Evolutionary conservation across 2,329 filamentous ascomycete genomes (phyloP).

Genomic region (Monosporascus cannonballus): DNA sequence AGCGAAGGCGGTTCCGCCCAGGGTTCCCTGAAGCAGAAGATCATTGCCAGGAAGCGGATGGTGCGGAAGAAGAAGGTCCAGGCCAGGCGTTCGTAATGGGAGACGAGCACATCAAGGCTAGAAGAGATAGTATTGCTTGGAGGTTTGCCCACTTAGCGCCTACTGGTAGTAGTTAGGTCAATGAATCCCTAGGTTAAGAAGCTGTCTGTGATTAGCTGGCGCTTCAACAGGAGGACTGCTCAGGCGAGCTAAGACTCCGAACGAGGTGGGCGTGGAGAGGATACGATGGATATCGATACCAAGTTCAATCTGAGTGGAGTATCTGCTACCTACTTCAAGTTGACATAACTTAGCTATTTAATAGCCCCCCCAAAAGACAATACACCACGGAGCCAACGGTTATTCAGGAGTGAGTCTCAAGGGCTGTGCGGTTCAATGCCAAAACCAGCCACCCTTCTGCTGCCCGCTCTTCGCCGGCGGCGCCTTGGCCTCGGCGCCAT

Average conservation of each 20-base stretch:
- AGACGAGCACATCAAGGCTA: too few relatives aligned
- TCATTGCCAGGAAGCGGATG: constrained; percentile 81
- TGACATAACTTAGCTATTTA: constrained; percentile 1
- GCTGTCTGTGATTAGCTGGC: too few relatives aligned
- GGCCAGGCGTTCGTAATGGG: constrained; percentile 22
- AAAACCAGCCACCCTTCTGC: constrained; percentile 14
- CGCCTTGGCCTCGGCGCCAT: not conserved
- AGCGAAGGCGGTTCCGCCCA: constrained; percentile 22
- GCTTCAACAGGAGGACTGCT: too few relatives aligned
- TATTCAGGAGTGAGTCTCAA: too few relatives aligned
- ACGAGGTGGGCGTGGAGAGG: too few relatives aligned
- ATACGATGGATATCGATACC: not conserved
- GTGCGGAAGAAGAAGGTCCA: constrained; percentile 63
- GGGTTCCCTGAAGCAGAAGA: constrained; percentile 55
- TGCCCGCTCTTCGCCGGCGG: too few relatives aligned
- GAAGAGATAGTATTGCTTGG: too few relatives aligned
- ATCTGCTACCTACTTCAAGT: not conserved
- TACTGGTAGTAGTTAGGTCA: too few relatives aligned
- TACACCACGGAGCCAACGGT: not conserved
- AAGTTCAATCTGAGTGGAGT: not conserved
- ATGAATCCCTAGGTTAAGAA: too few relatives aligned
- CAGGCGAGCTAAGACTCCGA: too few relatives aligned
- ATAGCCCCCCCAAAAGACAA: not conserved
- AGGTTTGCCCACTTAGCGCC: too few relatives aligned
- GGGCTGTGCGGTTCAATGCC: not conserved